Evolutionary conservation across 1,139 yeast species (phyloP).

Genomic region (Candida buenavistaensis): DNA sequence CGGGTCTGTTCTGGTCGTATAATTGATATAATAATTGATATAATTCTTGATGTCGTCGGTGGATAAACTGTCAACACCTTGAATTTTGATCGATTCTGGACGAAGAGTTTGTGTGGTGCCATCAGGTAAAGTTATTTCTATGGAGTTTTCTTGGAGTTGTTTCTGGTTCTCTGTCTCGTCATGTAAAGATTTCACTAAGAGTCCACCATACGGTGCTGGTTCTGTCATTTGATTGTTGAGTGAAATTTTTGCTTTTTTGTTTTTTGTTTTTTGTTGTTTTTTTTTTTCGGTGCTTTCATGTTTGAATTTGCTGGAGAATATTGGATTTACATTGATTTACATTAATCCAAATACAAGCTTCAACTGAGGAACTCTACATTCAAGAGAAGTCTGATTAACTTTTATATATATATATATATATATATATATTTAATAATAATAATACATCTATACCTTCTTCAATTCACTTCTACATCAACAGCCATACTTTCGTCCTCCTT

Average conservation of each 20-base stretch:
- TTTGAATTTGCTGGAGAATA: too few relatives aligned
- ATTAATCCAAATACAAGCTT: too few relatives aligned
- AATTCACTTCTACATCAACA: conserved; percentile 2
- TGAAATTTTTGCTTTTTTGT: not conserved
- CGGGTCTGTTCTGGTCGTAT: conserved; percentile 19
- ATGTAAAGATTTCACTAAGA: conserved; percentile 40
- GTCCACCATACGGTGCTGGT: conserved; percentile 49
- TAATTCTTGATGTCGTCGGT: conserved; percentile 63
- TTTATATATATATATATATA: too few relatives aligned
- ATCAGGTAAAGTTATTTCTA: conserved; percentile 31
- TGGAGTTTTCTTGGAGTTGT: conserved; percentile 32
- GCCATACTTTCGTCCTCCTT: conserved; percentile 3
- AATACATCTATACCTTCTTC: not conserved
- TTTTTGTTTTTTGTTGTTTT: not conserved
- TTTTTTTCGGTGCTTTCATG: not conserved
- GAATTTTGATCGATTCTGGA: conserved; percentile 53
- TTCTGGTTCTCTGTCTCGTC: conserved; percentile 37
- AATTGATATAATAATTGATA: conserved; percentile 51
- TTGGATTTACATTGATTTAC: too few relatives aligned
- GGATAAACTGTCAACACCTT: conserved; percentile 70
- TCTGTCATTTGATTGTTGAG: conserved; percentile 22
- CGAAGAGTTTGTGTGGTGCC: conserved; percentile 33
- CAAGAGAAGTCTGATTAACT: too few relatives aligned
- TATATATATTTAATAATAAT: too few relatives aligned
- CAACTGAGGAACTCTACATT: too few relatives aligned